Evolutionary conservation across 805 yeast genomes (phyloP).

Genomic region (Metschnikowia chrysomelidarum): DNA sequence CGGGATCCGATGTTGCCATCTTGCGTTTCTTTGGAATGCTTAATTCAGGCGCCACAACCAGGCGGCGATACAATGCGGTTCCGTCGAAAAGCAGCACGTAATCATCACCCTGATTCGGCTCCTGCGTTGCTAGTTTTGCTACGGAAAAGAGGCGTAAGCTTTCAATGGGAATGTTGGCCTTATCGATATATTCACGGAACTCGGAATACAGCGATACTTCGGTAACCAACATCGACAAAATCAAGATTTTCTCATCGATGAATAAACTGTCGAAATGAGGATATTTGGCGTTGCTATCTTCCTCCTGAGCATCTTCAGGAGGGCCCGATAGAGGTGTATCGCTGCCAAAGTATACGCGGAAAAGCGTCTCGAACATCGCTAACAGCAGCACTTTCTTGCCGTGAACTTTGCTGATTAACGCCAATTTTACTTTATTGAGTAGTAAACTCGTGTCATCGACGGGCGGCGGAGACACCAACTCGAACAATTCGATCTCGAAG

Average conservation of each 20-base stretch:
- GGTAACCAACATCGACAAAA: slow-evolving; percentile 44
- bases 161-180: slow-evolving; percentile 25
- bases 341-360: slow-evolving; percentile 33
- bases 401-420: slow-evolving; percentile 40
- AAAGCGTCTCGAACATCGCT: slow-evolving; percentile 33
- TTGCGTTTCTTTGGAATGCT: slow-evolving; percentile 36
- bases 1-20: slow-evolving; percentile 33
- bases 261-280: slow-evolving; percentile 39
- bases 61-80: slow-evolving; percentile 48
- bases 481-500: slow-evolving; percentile 59
- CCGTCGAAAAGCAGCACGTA: slow-evolving; percentile 46
- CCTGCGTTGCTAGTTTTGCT: slow-evolving; percentile 3
- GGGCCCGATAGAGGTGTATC: slow-evolving; percentile 32
- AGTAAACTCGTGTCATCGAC: slow-evolving; percentile 36
- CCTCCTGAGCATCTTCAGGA: slow-evolving; percentile 22
- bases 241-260: slow-evolving; percentile 48
- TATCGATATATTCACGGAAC: slow-evolving; percentile 50
- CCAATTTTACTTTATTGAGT: slow-evolving; percentile 42
- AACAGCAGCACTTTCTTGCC: slow-evolving; percentile 32
- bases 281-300: slow-evolving; percentile 18
- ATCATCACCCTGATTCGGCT: slow-evolving; percentile 22
- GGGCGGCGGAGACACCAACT: slow-evolving; percentile 32
- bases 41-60: slow-evolving; percentile 24
- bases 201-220: slow-evolving; percentile 42
- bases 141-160: slow-evolving; percentile 23